A percentile compares a stretch with the other conserved stretches of the same genome.
phyloP scores from a whole-genome alignment of 768 basidiomycete genomes.

The Amylocystis lapponica region DNA sequence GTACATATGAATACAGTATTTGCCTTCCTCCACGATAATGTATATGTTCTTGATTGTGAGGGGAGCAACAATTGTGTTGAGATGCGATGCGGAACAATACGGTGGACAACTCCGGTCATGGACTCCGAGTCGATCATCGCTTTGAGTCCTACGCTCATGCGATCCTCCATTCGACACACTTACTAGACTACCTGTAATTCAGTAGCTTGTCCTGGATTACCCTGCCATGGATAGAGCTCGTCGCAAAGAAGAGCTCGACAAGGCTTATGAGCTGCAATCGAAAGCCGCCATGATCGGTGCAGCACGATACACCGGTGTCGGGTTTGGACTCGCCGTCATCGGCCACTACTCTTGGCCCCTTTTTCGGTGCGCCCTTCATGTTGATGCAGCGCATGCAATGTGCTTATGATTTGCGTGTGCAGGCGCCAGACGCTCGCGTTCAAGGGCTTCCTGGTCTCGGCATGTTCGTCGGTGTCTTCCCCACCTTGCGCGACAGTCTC shows the following conservation, averaged over 20 bases:
- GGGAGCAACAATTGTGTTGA: no score
- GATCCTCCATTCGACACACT: no score
- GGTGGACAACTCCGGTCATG: no score
- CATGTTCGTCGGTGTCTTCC: constrained; percentile 29
- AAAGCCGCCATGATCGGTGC: constrained; percentile 40
- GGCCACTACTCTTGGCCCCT: constrained; percentile 67
- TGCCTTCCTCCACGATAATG: no score
- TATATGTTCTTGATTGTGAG: no score
- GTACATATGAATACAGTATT: no score
- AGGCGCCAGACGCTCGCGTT: constrained; percentile 78
- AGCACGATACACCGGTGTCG: constrained; percentile 43
- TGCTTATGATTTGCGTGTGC: background rate
- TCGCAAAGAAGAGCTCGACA: constrained; percentile 19
- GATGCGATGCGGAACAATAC: no score
- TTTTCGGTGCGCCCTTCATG: constrained; percentile 46
- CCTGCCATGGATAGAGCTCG: constrained; percentile 17
- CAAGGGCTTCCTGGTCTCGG: constrained; percentile 75
- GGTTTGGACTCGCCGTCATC: constrained; percentile 55
- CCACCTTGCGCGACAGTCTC: background rate
- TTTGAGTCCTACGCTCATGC: no score
- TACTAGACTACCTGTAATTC: no score
- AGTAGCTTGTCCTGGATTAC: no score
- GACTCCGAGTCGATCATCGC: no score
- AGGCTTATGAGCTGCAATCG: constrained; percentile 19
- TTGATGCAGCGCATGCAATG: background rate